Evolutionary conservation across 2,329 filamentous ascomycete species (phyloP).

Genomic region (Fusarium dlaminii): DNA sequence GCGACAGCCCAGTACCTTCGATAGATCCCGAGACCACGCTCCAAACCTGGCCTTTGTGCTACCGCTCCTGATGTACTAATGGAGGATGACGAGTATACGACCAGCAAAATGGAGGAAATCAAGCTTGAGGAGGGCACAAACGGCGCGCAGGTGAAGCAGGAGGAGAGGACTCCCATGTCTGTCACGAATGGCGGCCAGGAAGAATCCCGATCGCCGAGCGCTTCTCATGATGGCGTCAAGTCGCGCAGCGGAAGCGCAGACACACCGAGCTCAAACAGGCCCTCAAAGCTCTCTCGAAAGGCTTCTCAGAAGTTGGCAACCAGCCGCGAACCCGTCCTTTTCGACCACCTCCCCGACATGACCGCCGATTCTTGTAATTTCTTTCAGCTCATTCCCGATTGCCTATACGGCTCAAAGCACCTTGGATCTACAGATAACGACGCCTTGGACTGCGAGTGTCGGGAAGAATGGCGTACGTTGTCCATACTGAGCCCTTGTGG

Average conservation of each 20-base stretch:
- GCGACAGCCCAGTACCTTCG: conserved; percentile 14
- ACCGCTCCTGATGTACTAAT: conserved; percentile 45
- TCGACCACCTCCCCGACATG: conserved; percentile 78
- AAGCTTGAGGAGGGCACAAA: conserved; percentile 56
- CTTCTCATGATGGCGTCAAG: conserved; percentile 58
- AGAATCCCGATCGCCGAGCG: conserved; percentile 50
- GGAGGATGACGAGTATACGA: conserved; percentile 55
- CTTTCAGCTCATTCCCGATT: conserved; percentile 85
- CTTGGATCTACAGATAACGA: conserved; percentile 92
- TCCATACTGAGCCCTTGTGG: neutral
- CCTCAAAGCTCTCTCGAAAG: conserved; percentile 78
- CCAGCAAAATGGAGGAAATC: conserved; percentile 55
- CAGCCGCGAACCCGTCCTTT: conserved; percentile 72
- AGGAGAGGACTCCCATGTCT: conserved; percentile 52
- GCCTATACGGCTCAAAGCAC: conserved; percentile 90
- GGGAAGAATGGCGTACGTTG: conserved; percentile 90
- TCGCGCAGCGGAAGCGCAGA: conserved; percentile 58
- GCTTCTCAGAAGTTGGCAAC: conserved; percentile 73
- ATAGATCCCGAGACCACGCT: conserved; percentile 4
- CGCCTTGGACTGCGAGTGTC: conserved; percentile 92
- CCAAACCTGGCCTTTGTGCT: conserved; percentile 17
- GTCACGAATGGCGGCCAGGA: conserved; percentile 45
- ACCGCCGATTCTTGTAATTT: conserved; percentile 78
- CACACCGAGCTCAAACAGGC: conserved; percentile 62
- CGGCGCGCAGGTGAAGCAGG: conserved; percentile 52